phyloP scores from a whole-genome alignment of 768 basidiomycete species.

The Termitomyces sp. region DNA sequence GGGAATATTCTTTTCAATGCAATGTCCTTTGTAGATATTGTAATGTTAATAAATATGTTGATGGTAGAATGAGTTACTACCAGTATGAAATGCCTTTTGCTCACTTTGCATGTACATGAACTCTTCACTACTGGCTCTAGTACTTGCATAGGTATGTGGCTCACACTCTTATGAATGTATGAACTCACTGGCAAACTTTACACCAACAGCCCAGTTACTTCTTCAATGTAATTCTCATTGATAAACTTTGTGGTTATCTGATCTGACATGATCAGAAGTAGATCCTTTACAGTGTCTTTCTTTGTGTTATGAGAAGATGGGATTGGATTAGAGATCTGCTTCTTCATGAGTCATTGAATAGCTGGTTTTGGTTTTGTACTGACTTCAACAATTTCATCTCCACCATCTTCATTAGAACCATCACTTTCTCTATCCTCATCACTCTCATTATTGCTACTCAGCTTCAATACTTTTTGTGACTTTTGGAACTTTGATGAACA shows the following conservation, averaged over 20 bases:
- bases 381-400: no score
- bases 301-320: neutral
- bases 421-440: no score
- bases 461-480: no score
- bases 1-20: neutral
- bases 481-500: no score
- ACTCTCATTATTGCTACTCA: no score
- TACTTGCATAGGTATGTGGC: neutral
- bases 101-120: neutral
- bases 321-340: no score
- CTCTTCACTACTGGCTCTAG: neutral
- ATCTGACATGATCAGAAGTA: neutral
- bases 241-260: neutral
- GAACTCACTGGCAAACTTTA: constrained; percentile 9
- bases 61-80: constrained; percentile 10
- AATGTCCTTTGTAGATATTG: constrained; percentile 1
- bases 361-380: no score
- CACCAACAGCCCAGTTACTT: constrained; percentile 5
- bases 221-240: neutral
- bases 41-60: constrained; percentile 16
- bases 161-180: neutral
- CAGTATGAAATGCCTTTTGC: constrained; percentile 6
- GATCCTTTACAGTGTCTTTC: neutral
- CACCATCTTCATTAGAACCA: no score
- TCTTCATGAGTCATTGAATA: no score